phyloP scores from a whole-genome alignment of 345 rosid genomes.

The Ailanthus altissimus region DNA sequence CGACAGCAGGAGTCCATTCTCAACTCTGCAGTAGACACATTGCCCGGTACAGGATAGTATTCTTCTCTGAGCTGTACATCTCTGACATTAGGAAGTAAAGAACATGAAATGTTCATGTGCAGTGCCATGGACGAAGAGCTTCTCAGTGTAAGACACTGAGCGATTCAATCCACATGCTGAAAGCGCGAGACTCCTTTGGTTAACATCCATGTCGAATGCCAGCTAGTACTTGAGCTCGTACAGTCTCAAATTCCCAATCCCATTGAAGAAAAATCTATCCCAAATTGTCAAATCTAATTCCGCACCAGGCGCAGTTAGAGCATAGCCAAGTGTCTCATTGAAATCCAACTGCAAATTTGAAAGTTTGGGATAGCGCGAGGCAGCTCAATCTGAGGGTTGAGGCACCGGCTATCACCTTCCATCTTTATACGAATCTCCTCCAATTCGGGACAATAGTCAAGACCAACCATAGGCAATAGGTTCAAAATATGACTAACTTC shows the following conservation, averaged over 20 bases:
- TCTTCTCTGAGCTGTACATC: constrained; percentile 91
- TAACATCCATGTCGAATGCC: constrained; percentile 83
- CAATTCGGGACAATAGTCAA: constrained; percentile 72
- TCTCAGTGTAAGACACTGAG: constrained; percentile 60
- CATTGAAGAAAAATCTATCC: constrained; percentile 84
- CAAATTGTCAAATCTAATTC: constrained; percentile 86
- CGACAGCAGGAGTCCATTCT: constrained; percentile 78
- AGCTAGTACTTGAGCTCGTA: constrained; percentile 88
- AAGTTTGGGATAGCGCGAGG: constrained; percentile 61
- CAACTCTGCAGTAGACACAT: constrained; percentile 89
- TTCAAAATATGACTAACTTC: constrained; percentile 61
- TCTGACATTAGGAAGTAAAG: constrained; percentile 53
- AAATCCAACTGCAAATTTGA: constrained; percentile 82
- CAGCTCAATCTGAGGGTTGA: constrained; percentile 65
- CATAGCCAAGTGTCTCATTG: constrained; percentile 66
- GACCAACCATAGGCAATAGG: constrained; percentile 57
- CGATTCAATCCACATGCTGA: constrained; percentile 73
- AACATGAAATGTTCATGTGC: constrained; percentile 92
- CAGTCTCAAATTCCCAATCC: constrained; percentile 58
- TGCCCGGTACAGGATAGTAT: constrained; percentile 94
- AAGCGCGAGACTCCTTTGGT: constrained; percentile 77
- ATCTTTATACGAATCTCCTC: constrained; percentile 76
- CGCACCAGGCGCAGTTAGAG: constrained; percentile 75
- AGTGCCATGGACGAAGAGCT: constrained; percentile 92
- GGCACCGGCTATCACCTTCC: constrained; percentile 86